phyloP scores from a whole-genome alignment of 805 yeast species.

The Wickerhamiella domercqiae region DNA sequence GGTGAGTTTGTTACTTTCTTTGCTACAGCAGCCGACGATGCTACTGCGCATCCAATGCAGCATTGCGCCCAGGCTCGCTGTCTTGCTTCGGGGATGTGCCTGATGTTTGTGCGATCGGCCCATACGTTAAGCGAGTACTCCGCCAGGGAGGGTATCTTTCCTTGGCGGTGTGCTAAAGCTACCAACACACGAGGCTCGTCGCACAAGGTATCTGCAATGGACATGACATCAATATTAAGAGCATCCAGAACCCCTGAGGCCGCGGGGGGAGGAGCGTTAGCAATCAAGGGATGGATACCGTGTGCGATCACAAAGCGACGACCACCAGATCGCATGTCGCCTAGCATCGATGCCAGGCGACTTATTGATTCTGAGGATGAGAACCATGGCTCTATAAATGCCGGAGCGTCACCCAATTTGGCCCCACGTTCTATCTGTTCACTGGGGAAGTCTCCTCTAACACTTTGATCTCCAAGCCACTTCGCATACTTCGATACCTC shows the following conservation, averaged over 20 bases:
- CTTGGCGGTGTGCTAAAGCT: constrained; percentile 6
- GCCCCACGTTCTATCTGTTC: constrained; percentile 13
- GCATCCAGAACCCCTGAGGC: constrained; percentile 11
- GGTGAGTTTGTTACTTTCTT: constrained; percentile 24
- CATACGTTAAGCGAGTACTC: constrained; percentile 18
- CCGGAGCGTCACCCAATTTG: constrained; percentile 18
- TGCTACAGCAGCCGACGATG: constrained; percentile 16
- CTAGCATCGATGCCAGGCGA: constrained; percentile 1
- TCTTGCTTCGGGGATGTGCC: constrained; percentile 25
- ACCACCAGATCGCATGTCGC: constrained; percentile 8
- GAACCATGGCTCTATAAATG: constrained; percentile 7
- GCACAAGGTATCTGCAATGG: constrained; percentile 1
- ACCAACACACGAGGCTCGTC: constrained; percentile 14
- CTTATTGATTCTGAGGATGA: constrained; percentile 1
- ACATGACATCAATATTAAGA: no score
- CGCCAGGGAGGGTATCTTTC: constrained; percentile 2
- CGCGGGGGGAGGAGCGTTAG: constrained; percentile 4
- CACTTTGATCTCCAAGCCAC: constrained; percentile 16
- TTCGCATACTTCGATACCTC: constrained; percentile 10
- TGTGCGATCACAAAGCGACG: constrained; percentile 10
- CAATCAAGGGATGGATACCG: constrained; percentile 7
- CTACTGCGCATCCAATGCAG: constrained; percentile 26
- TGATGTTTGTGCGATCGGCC: constrained; percentile 28
- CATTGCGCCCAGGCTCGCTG: constrained; percentile 39
- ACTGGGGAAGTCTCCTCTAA: neutral